Evolutionary conservation across 1,139 yeast genomes (phyloP), one percentile per base, ranked within the genome.

Genomic region (Saccharomycopsis hybrid): DNA sequence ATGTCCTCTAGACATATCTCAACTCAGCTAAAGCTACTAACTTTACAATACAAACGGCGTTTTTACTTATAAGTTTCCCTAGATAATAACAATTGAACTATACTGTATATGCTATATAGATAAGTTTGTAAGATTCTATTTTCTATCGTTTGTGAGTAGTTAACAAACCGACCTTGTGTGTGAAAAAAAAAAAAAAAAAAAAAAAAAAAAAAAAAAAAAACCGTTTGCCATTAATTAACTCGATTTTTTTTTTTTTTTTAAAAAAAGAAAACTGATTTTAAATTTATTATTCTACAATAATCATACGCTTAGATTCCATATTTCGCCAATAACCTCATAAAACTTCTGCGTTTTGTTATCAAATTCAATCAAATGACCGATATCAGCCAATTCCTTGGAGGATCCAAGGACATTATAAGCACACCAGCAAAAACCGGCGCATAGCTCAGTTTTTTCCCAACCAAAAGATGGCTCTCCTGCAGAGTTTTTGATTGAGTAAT

Each of bases 341-440:
- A 56, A 58, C 9, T 46, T 44, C 9, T 49, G 46, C 32, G 57
- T 56, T 1, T 41, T 29, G 3, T 48, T 35, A 18, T 48, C 52
- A 48, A 54, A 60, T 28, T 55, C 51, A 7, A 62, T 54, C 11
- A 42, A 64, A 52, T 48, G 8, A 2, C 63, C 65, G 3, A 7
- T 42, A 24, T 51, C 48, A 28, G 41, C 40, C 2, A 33, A 56
- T 33, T 60, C 57, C 4, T 56, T 56, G 51, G 59, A 56, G 4
- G 70, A 76, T 43, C 77, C 76, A 50, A 72, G 62, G 13, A 60
- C 55, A 41, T 72, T 69, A 56, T 70, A 71, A 1, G 73, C 76
- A 64, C 77, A 73, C 70, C 75, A 73, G 46, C 70, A 58, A 52
- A 71, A 72, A 13, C 69, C 65, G 27, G 64, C 64, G 61, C 77